phyloP scores from a whole-genome alignment of 768 basidiomycete genomes.

The Trametes cubensis region DNA sequence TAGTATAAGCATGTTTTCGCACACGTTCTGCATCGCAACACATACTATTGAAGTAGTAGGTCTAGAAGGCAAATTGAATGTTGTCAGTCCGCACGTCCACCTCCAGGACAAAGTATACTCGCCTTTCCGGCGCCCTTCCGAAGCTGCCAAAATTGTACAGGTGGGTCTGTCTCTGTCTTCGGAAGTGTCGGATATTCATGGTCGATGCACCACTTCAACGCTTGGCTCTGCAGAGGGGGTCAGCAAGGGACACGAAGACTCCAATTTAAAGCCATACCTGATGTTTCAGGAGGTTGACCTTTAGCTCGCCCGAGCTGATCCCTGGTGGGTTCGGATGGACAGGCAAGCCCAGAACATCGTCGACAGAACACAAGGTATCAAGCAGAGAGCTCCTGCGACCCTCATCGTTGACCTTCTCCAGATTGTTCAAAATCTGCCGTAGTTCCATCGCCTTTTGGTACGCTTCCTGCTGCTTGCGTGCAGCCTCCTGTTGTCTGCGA shows the following conservation, averaged over 20 bases:
- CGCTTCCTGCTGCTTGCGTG: conserved; percentile 52
- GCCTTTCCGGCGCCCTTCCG: conserved; percentile 60
- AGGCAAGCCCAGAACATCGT: conserved; percentile 75
- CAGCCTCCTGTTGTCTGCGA: conserved; percentile 44
- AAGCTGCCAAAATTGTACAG: conserved; percentile 90
- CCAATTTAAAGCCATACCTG: conserved; percentile 54
- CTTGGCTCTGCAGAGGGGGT: conserved; percentile 62
- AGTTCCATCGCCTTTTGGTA: conserved; percentile 68
- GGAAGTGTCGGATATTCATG: conserved; percentile 81
- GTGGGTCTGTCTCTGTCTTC: conserved; percentile 61
- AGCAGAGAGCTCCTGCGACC: conserved; percentile 69
- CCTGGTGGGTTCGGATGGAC: conserved; percentile 74
- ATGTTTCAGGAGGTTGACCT: conserved; percentile 77
- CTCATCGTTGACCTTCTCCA: conserved; percentile 82
- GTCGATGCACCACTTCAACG: conserved; percentile 82
- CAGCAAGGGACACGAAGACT: background rate
- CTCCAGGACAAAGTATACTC: conserved; percentile 11
- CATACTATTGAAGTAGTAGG: conserved; percentile 45
- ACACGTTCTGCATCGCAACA: background rate
- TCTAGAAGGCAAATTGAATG: conserved; percentile 18
- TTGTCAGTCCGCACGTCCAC: background rate
- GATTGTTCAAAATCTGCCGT: conserved; percentile 57
- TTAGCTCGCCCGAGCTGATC: conserved; percentile 61
- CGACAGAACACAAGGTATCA: conserved; percentile 65
- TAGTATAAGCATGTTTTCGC: background rate